Base-by-base conservation (phyloP, 257 asterid species). In the Nicotiana tabacum region DNA sequence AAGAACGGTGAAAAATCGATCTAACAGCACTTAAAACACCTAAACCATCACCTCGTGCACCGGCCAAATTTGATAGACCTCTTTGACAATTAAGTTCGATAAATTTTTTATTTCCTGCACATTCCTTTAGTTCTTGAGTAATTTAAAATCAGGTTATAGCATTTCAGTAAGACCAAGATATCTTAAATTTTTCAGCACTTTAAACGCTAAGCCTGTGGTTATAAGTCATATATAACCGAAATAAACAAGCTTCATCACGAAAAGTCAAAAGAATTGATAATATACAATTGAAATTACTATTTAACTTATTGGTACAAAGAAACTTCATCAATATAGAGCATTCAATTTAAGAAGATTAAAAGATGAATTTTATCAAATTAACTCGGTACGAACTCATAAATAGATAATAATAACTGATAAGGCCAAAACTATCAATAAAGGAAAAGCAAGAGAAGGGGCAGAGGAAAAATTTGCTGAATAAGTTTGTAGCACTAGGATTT, bases 11-110 rank as follows among this genome's bases (percentile, higher is more conserved):
- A 66, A 29, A 81, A 48, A 30, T 48, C 9, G n/a, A 65, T 15
- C 66, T 81, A 48, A 74, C 9, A 74, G 16, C 64, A 74, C 62
- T 48, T 74, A 46, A 74, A 48, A 74, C 43, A 74, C 16, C 80
- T 27, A 74, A 27, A 74, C 2, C 46, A 72, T 70, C 35, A 39
- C 35, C 78, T 74, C 27, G 62, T 8, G 16, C 67, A 51, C 64
- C 2, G 39, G 53, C 62, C 62, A 51, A 48, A 74, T 48, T 74
- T 74, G 9, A 74, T 27, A 51, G 43, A 74, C 9, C 62, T 72
- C 78, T 72, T 46, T 13, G 37, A 72, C 80, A 15, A 27, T 74
- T 27, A n/a, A 48, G 43, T 51, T 74, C 43, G 9, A 48, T 27
- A 48, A 8, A 48, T 2, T 13, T 0, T 24, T 70, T 24, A 74